Evolutionary conservation across 768 basidiomycete genomes (phyloP).

Genomic region (Tricholoma flavovirens): DNA sequence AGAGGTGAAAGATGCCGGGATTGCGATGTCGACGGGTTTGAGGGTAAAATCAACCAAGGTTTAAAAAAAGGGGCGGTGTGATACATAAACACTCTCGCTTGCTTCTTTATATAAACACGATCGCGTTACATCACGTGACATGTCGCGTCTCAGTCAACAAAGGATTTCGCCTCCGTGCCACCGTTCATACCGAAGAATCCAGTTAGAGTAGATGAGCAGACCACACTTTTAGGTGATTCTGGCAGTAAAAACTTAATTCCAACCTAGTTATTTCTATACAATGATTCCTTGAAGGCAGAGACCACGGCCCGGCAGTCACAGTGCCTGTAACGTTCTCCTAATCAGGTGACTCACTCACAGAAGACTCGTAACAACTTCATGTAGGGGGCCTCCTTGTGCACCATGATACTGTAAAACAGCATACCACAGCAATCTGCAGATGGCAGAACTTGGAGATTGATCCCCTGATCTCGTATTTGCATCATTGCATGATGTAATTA

Average conservation of each 20-base stretch:
- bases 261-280: no score
- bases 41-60: conserved; percentile 20
- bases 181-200: no score
- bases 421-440: no score
- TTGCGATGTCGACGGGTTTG: conserved; percentile 10
- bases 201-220: not conserved
- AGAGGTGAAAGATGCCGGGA: conserved; percentile 20
- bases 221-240: not conserved
- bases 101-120: conserved; percentile 44
- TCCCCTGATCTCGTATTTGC: no score
- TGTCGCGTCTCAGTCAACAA: conserved; percentile 36
- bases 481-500: no score
- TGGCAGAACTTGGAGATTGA: no score
- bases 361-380: no score
- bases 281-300: no score
- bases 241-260: not conserved
- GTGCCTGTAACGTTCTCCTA: not conserved
- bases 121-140: conserved; percentile 38
- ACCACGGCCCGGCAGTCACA: no score
- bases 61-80: conserved; percentile 32
- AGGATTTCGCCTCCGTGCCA: not conserved
- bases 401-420: no score
- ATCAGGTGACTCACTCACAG: no score
- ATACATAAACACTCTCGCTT: conserved; percentile 26
- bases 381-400: no score